Evolutionary conservation across 345 rosid species (phyloP).

Genomic region (Gossypioides kirkii): DNA sequence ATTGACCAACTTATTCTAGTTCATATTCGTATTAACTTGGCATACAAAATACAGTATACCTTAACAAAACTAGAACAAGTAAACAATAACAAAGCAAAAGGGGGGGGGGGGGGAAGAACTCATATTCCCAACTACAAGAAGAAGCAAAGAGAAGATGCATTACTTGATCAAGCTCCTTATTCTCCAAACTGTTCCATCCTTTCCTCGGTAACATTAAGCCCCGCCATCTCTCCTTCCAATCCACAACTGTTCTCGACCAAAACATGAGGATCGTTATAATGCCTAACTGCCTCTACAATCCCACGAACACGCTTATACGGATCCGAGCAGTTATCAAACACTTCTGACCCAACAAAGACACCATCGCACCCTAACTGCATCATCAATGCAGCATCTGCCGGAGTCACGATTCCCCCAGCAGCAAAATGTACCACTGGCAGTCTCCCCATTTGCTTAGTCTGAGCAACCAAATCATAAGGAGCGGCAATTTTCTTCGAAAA

Average conservation of each 20-base stretch:
- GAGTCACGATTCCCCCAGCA: slow-evolving; percentile 52
- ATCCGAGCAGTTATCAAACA: slow-evolving; percentile 36
- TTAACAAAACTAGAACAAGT: background rate
- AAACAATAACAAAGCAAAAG: background rate
- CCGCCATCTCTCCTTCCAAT: slow-evolving; percentile 29
- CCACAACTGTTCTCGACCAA: slow-evolving; percentile 49
- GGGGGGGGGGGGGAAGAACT: background rate
- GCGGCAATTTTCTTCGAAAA: slow-evolving; percentile 49
- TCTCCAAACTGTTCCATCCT: slow-evolving; percentile 35
- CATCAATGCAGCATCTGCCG: slow-evolving; percentile 65
- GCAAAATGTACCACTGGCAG: slow-evolving; percentile 57
- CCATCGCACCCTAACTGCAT: slow-evolving; percentile 73
- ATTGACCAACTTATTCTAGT: slow-evolving; percentile 1
- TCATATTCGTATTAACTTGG: background rate
- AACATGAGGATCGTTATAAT: slow-evolving; percentile 52
- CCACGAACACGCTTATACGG: slow-evolving; percentile 44
- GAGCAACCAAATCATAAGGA: slow-evolving; percentile 55
- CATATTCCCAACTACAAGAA: background rate
- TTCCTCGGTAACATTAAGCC: slow-evolving; percentile 33
- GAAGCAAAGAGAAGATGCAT: slow-evolving; percentile 1
- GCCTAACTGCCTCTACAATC: slow-evolving; percentile 58
- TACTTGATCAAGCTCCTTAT: slow-evolving; percentile 17
- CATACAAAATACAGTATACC: slow-evolving; percentile 1
- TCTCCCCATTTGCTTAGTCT: slow-evolving; percentile 65
- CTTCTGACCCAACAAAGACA: slow-evolving; percentile 45